phyloP scores from a whole-genome alignment of 1,284 basidiomycete species.

The Hypsizygus ulmarius region DNA sequence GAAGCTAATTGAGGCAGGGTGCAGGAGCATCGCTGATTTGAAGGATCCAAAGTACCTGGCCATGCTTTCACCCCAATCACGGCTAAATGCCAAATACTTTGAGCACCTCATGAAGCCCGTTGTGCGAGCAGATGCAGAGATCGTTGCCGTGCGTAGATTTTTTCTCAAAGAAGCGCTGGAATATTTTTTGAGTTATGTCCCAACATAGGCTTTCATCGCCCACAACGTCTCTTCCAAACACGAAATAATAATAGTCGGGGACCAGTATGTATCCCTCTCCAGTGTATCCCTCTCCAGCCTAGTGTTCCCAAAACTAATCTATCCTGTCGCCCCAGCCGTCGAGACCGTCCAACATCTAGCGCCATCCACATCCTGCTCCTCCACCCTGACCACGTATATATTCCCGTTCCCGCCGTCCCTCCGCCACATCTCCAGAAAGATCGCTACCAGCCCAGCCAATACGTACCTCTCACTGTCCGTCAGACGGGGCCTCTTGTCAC shows the following conservation, averaged over 20 bases:
- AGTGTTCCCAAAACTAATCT: too few relatives aligned
- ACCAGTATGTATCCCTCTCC: slow-evolving; percentile 43
- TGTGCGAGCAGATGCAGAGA: slow-evolving; percentile 38
- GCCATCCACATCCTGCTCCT: slow-evolving; percentile 42
- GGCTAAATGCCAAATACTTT: slow-evolving; percentile 37
- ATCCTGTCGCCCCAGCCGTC: slow-evolving; percentile 35
- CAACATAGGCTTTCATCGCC: slow-evolving; percentile 40
- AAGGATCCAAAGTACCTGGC: slow-evolving; percentile 34
- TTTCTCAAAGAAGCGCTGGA: neutral
- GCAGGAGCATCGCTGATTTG: slow-evolving; percentile 41
- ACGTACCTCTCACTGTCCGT: neutral
- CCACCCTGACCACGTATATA: slow-evolving; percentile 38
- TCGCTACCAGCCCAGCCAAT: neutral
- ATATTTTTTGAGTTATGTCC: slow-evolving; percentile 1
- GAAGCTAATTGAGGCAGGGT: slow-evolving; percentile 46
- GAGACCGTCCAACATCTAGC: slow-evolving; percentile 34
- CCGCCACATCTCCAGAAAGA: slow-evolving; percentile 4
- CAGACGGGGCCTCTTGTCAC: slow-evolving; percentile 27
- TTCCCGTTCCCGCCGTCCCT: slow-evolving; percentile 31
- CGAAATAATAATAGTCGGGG: slow-evolving; percentile 44
- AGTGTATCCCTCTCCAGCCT: neutral
- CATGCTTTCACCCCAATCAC: slow-evolving; percentile 36
- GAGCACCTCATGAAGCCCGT: slow-evolving; percentile 36
- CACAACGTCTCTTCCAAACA: slow-evolving; percentile 43
- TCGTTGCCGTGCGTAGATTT: slow-evolving; percentile 35